Evolutionary conservation across 305 asterid species (phyloP), one percentile per base, ranked within the genome.

Genomic region (Fraxinus dipetala): DNA sequence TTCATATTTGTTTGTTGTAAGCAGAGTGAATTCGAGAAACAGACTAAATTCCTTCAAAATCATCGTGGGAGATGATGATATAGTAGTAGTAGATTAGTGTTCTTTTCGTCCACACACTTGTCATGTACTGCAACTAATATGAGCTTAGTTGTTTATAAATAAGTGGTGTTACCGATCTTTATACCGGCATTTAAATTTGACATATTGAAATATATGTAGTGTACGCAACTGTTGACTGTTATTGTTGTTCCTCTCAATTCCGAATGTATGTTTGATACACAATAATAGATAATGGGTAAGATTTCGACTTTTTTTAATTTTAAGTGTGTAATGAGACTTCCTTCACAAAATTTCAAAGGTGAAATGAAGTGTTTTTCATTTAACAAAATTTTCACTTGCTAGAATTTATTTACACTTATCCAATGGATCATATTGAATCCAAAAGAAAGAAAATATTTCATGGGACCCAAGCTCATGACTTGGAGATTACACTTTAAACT

Each of bases 401-500:
- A 22, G 13, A 61, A 61, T 7, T 22, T 3, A 61, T 54, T 54
- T 5, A 14, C 20, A 18, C 10, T n/a, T 54, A 54, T n/a, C 24
- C 24, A 54, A 54, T 54, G 24, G 63, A 54, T 54, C 63, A 4
- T 16, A 6, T 61, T 61, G 31, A 61, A 22, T 61, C 70, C 30
- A 22, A 61, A 61, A 6, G 32, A 61, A 61, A 22, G 13, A 20
- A 20, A 20, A 20, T n/a, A n/a, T 54, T 54, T 54, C 10, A n/a
- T n/a, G 63, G 63, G 63, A n/a, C 63, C 63, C 26, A n/a, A n/a
- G 9, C 63, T 54, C 63, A n/a, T n/a, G 63, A n/a, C 63, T n/a
- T 85, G 91, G 92, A 87, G 91, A 88, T 90, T 84, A 76, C 88
- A 79, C 38, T 40, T 56, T 2, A 51, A 80, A 81, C 65, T 76